Evolutionary conservation across 257 asterid species (phyloP), one percentile per base, ranked within the genome.

Genomic region (Penstemon davidsonii): DNA sequence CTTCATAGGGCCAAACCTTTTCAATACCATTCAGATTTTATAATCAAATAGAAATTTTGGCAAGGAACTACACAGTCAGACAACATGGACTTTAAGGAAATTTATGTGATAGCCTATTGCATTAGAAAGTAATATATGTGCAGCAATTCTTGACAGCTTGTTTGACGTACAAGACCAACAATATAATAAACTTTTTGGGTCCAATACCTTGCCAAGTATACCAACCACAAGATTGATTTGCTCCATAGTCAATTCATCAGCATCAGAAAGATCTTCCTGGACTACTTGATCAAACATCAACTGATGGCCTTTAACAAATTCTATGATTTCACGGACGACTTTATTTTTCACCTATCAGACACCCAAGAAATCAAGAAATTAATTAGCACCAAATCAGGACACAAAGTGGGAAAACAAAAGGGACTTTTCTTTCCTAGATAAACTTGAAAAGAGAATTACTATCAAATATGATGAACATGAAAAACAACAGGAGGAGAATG

Each of bases 1-100:
- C 99, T 75, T 90, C 97, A 82, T 88, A 90, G 43, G 97, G 96
- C 99, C 99, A 93, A 68, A 93, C 96, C 99, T 86, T 65, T 66
- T 82, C 25, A 61, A 72, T 53, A 66, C 54, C 51, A 76, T 62
- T 73, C 56, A 71, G 50, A 19, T 63, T 53, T 65, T 55, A 73
- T 51, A 53, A 77, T 77, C 72, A 71, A 67, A 64, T 64, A 76
- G 55, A 75, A 76, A 44, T 49, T 37, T 66, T 25, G 43, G 62
- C 70, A 66, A 40, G 53, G 65, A 68, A 46, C 38, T 15, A 62
- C 18, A 47, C 59, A 49, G 8, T 64, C 44, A 64, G 55, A 41
- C 70, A 40, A 15, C 70, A 69, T 60, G 53, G 8, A 67, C 5
- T 49, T 25, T 36, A 50, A 33, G 43, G 39, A 70, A 37, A 44